phyloP scores from a whole-genome alignment of 2,329 filamentous ascomycete species.

The Penicillium brasilianum region DNA sequence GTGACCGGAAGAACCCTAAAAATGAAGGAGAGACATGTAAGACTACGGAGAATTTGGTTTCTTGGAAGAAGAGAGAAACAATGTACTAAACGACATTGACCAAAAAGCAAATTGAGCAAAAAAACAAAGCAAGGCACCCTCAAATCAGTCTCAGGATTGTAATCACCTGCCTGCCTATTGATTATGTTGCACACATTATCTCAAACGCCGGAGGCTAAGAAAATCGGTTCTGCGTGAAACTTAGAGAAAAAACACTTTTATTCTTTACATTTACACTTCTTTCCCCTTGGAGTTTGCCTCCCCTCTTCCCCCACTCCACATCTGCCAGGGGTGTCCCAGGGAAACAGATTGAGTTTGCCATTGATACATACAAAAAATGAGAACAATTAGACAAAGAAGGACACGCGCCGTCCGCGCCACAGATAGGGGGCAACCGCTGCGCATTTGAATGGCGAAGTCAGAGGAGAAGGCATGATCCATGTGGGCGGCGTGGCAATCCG shows the following conservation, averaged over 20 bases:
- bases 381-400: background rate
- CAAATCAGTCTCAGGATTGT: slow-evolving; percentile 7
- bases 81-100: slow-evolving; percentile 10
- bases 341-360: slow-evolving; percentile 17
- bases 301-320: background rate
- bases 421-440: slow-evolving; percentile 8
- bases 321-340: slow-evolving; percentile 18
- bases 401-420: slow-evolving; percentile 20
- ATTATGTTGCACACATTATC: slow-evolving; percentile 14
- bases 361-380: slow-evolving; percentile 5
- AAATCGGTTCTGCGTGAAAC: slow-evolving; percentile 5
- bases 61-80: background rate
- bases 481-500: slow-evolving; percentile 17
- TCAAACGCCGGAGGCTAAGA: slow-evolving; percentile 9
- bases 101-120: background rate
- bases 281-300: background rate
- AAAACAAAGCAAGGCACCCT: slow-evolving; percentile 20
- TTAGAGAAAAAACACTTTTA: background rate
- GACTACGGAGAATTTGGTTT: background rate
- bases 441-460: slow-evolving; percentile 17
- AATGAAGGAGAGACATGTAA: background rate
- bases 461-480: slow-evolving; percentile 21
- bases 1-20: background rate
- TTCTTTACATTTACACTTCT: slow-evolving; percentile 9
- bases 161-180: slow-evolving; percentile 17